These are phyloP conservation scores for Colletotrichum spaethianum DNA, from an alignment of 2,329 filamentous ascomycete genomes.

Conservation along the genomic window DNA sequence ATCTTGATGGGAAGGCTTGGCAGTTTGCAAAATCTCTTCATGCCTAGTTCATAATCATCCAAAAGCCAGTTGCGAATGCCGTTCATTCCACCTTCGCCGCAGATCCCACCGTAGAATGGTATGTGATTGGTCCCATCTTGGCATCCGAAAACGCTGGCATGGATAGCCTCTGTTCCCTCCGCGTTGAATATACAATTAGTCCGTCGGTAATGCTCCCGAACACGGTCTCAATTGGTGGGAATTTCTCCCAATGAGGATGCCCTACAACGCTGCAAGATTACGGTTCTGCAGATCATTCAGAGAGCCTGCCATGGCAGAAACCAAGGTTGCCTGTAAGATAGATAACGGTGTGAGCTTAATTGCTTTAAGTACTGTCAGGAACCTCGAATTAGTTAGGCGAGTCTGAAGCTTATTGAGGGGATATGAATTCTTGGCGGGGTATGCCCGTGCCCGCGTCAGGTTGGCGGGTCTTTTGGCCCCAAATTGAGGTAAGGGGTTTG, in stretches of 20 bases:
- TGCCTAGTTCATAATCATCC: conserved; percentile 5
- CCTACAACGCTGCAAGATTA: not conserved
- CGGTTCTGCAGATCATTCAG: conserved; percentile 4
- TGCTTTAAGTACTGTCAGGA: conserved; percentile 2
- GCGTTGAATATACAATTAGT: conserved; percentile 4
- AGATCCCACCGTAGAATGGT: not conserved
- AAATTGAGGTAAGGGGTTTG: conserved; percentile 16
- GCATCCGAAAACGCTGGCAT: not conserved
- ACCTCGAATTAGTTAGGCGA: not conserved
- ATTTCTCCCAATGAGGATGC: not conserved
- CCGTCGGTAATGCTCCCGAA: conserved; percentile 9
- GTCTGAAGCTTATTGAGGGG: conserved; percentile 37
- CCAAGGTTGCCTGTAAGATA: conserved; percentile 3
- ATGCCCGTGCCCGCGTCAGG: conserved; percentile 20
- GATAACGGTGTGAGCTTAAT: conserved; percentile 35
- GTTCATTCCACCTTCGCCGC: conserved; percentile 9
- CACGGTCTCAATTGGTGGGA: conserved; percentile 25
- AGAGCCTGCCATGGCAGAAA: not conserved
- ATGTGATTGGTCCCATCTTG: conserved; percentile 21
- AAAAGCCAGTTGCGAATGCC: not conserved
- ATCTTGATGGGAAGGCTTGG: conserved; percentile 16
- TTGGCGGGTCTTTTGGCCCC: conserved; percentile 12
- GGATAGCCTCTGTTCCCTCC: not conserved
- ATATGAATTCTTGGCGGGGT: conserved; percentile 12
- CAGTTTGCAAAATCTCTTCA: conserved; percentile 4